These are phyloP conservation scores for Flaveria robusta DNA, from an alignment of 129 eudicot genomes.

Conservation along the genomic window DNA sequence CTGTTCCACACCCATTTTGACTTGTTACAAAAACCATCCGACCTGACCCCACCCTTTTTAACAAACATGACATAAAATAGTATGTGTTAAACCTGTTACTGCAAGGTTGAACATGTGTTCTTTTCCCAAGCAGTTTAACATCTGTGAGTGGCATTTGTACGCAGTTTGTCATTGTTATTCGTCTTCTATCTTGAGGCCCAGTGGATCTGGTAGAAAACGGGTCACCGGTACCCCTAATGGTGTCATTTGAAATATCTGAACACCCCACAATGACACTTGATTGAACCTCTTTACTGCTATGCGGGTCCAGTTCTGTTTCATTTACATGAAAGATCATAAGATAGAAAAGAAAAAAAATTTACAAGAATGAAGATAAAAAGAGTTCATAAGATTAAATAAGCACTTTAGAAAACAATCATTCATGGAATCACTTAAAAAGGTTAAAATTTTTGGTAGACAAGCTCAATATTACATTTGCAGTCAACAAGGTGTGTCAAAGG, in stretches of 20 bases:
- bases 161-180: constrained; percentile 10
- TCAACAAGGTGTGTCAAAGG: background rate
- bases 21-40: background rate
- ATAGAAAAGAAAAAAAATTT: background rate
- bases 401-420: background rate
- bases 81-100: constrained; percentile 41
- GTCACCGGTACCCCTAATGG: constrained; percentile 17
- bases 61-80: background rate
- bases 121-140: constrained; percentile 27
- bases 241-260: constrained; percentile 35
- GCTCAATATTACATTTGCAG: too few species aligned
- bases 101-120: constrained; percentile 27
- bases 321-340: constrained; percentile 22
- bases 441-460: too few species aligned
- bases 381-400: background rate
- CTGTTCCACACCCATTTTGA: background rate
- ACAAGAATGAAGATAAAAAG: background rate
- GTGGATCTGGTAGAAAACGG: constrained; percentile 33
- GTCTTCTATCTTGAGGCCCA: constrained; percentile 28
- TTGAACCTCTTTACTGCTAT: constrained; percentile 32
- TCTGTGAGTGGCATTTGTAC: constrained; percentile 27
- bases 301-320: constrained; percentile 37
- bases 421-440: background rate
- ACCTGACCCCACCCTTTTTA: background rate
- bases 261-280: constrained; percentile 31